Base-by-base conservation (phyloP, 2,329 filamentous ascomycete species). In the Aspergillus calidoustus region DNA sequence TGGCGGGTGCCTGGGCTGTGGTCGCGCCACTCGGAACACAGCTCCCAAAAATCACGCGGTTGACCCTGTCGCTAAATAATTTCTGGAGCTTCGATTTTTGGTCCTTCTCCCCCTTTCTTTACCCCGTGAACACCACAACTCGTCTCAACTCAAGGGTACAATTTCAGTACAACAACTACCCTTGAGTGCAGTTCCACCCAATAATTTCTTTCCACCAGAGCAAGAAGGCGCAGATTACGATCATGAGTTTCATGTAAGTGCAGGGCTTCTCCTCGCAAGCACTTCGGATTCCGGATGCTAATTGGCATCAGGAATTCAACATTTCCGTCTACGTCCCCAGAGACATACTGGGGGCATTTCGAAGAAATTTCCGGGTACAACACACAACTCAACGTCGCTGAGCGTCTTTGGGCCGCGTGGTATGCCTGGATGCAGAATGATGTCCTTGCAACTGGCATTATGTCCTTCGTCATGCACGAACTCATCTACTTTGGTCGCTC, bases 351-450 rank as follows among this genome's bases (percentile, higher is more conserved):
- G 87, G 84, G 82, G 69, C 84, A 88, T 64, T 90, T 86, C 73
- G 83, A 87, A 62, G 84, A 88, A 70, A 85, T 90, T 66, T 84
- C 86, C 28, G 84, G 86, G 68, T 86, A 87, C 84, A 95, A 97
- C 86, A 86, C 96, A 61, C 87, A 93, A 69, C 88, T 99, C 74
- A 97, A 92, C 79, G 84, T 92, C 66, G 82, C 89, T 73, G 95
- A 99, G 84, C 89, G 89, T 74, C 84, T 97, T 68, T 99, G 95
- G 95, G 90, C 91, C 79, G 89, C 93, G 46, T 98, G 93, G 94
- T 99, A 99, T 78, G 87, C 94, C 17, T 99, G 89, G 86, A 97
- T 98, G 90, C 92, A 96, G 78, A 99, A 99, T 78, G 95, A 99
- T 81, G 89, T 91, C 58, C 88, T 99, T 65, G 95, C 95, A 62